Conservation (phyloP, 371 early-diverging fungal genomes). For the Circinella umbellata region DNA sequence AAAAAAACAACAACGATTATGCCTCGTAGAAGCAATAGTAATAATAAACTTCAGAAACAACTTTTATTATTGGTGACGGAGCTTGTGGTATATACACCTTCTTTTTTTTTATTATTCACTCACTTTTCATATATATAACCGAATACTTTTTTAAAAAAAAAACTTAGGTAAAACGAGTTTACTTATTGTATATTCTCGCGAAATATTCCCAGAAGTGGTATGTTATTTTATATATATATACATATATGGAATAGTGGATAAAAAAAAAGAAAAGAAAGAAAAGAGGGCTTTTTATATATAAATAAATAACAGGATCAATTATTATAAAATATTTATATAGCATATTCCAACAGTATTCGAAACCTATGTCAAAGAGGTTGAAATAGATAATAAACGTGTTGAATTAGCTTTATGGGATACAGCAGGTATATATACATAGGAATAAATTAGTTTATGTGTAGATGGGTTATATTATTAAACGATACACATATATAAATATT, state of each 20-base stretch:
- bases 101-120: too few relatives aligned
- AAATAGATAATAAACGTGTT: conserved; percentile 64
- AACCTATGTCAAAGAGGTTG: conserved; percentile 66
- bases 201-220: conserved; percentile 52
- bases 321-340: conserved; percentile 9
- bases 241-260: conserved; percentile 12
- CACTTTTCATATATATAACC: too few relatives aligned
- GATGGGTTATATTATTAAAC: background rate
- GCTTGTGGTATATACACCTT: conserved; percentile 48
- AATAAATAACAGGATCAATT: background rate
- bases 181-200: conserved; percentile 55
- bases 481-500: too few relatives aligned
- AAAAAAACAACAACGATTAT: background rate
- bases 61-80: conserved; percentile 71
- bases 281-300: background rate
- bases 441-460: background rate
- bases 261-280: conserved; percentile 3
- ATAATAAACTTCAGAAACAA: conserved; percentile 47
- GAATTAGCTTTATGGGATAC: conserved; percentile 74
- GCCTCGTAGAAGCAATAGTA: background rate
- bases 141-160: background rate
- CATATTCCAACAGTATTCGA: conserved; percentile 72
- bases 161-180: conserved; percentile 52
- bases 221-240: background rate
- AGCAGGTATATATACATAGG: conserved; percentile 45